phyloP scores from a whole-genome alignment of 169 alveolate species.

The Babesia sp. region DNA sequence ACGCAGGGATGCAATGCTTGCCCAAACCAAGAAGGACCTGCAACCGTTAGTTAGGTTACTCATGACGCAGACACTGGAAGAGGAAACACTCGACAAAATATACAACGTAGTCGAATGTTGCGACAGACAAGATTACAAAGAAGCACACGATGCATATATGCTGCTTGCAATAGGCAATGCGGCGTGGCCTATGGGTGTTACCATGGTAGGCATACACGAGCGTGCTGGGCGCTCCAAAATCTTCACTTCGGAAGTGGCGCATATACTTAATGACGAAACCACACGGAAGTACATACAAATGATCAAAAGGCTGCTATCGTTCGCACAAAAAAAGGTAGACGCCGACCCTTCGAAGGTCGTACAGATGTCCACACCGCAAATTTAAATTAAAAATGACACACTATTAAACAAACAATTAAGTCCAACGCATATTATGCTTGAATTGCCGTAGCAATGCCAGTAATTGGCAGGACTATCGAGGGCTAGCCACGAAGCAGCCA shows the following conservation, averaged over 20 bases:
- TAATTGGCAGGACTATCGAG: too few relatives aligned
- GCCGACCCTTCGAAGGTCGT: constrained; percentile 37
- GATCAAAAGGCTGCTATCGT: constrained; percentile 79
- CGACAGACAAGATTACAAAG: constrained; percentile 21
- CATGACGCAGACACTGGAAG: constrained; percentile 37
- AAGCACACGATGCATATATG: constrained; percentile 70
- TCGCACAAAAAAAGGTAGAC: constrained; percentile 16
- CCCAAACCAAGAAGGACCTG: constrained; percentile 42
- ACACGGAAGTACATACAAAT: constrained; percentile 87
- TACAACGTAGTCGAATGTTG: constrained; percentile 28
- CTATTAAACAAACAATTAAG: background rate
- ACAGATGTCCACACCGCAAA: constrained; percentile 46
- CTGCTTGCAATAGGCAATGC: constrained; percentile 93
- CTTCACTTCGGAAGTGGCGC: constrained; percentile 86
- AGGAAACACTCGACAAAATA: constrained; percentile 39
- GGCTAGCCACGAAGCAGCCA: too few relatives aligned
- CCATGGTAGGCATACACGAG: constrained; percentile 94
- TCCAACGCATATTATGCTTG: too few relatives aligned
- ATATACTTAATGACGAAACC: constrained; percentile 91
- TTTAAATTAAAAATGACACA: too few relatives aligned
- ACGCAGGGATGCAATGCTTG: constrained; percentile 45
- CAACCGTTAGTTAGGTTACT: constrained; percentile 41
- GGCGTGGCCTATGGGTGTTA: constrained; percentile 96
- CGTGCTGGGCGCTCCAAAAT: constrained; percentile 90
- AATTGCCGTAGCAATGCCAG: too few relatives aligned